Evolutionary conservation across 345 rosid species (phyloP).

Genomic region (Linum trigynum): DNA sequence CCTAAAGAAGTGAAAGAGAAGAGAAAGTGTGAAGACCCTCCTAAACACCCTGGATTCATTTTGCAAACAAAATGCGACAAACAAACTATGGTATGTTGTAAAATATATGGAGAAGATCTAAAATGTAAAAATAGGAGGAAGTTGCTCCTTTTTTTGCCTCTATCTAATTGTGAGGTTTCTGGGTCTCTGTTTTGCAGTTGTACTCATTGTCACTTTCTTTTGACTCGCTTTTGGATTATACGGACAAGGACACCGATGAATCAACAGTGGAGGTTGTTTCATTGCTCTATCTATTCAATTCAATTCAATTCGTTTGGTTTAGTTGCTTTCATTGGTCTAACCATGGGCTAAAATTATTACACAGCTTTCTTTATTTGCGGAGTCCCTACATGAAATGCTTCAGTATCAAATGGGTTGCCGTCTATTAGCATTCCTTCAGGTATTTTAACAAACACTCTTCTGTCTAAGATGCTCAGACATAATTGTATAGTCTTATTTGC

Average conservation of each 20-base stretch:
- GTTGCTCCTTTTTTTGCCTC: not conserved
- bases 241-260: constrained; percentile 82
- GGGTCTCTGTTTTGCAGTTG: constrained; percentile 31
- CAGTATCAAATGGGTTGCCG: constrained; percentile 92
- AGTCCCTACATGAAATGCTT: constrained; percentile 83
- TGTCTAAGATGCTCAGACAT: not conserved
- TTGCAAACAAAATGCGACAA: constrained; percentile 50
- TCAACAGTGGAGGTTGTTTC: constrained; percentile 83
- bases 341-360: constrained; percentile 8
- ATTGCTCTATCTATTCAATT: constrained; percentile 7
- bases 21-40: constrained; percentile 64
- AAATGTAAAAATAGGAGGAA: not conserved
- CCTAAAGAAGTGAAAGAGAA: constrained; percentile 54
- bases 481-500: not conserved
- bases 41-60: constrained; percentile 77
- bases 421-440: constrained; percentile 73
- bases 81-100: constrained; percentile 55
- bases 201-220: constrained; percentile 73
- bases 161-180: constrained; percentile 11
- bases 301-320: not conserved
- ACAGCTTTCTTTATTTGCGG: constrained; percentile 91
- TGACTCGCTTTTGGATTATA: constrained; percentile 88
- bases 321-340: constrained; percentile 3
- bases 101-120: not conserved
- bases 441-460: constrained; percentile 20